These are phyloP conservation scores for Sporisorium graminicola DNA, from an alignment of 1,284 basidiomycete species.

Conservation along the genomic window DNA sequence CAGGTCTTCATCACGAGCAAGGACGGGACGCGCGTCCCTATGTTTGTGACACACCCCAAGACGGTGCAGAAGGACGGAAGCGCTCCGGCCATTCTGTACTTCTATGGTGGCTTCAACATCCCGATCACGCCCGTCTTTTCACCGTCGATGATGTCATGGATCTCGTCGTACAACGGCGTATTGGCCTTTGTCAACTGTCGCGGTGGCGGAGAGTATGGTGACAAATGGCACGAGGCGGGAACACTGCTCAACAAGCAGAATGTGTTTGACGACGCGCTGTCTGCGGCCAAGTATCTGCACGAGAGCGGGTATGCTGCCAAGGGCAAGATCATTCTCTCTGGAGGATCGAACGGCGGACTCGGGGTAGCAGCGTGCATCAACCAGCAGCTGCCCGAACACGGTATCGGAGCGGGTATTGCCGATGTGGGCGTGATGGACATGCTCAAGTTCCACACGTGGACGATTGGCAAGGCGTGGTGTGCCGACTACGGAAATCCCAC, in stretches of 20 bases:
- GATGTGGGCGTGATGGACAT: constrained; percentile 78
- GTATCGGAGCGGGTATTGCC: constrained; percentile 74
- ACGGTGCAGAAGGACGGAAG: constrained; percentile 80
- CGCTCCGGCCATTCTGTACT: constrained; percentile 83
- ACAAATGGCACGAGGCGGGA: constrained; percentile 72
- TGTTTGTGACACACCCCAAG: constrained; percentile 87
- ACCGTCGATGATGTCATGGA: constrained; percentile 80
- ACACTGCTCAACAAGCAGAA: constrained; percentile 73
- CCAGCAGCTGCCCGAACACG: constrained; percentile 82
- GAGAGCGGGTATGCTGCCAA: constrained; percentile 78
- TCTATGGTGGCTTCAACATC: constrained; percentile 74
- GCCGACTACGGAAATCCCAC: constrained; percentile 86
- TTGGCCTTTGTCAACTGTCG: constrained; percentile 76
- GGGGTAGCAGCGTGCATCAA: constrained; percentile 84
- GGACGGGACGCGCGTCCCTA: constrained; percentile 84
- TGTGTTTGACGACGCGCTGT: constrained; percentile 77
- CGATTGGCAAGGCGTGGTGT: constrained; percentile 79
- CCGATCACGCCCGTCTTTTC: constrained; percentile 81
- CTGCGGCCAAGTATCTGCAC: constrained; percentile 78
- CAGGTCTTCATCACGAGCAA: constrained; percentile 77
- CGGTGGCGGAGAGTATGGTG: constrained; percentile 87
- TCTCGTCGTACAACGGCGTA: constrained; percentile 80
- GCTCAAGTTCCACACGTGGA: constrained; percentile 71
- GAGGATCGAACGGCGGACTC: constrained; percentile 74
- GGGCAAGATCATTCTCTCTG: constrained; percentile 81